Evolutionary conservation across 352 stramenopile species (phyloP), one percentile per base, ranked within the genome.

Genomic region (Phytophthora parvispora): DNA sequence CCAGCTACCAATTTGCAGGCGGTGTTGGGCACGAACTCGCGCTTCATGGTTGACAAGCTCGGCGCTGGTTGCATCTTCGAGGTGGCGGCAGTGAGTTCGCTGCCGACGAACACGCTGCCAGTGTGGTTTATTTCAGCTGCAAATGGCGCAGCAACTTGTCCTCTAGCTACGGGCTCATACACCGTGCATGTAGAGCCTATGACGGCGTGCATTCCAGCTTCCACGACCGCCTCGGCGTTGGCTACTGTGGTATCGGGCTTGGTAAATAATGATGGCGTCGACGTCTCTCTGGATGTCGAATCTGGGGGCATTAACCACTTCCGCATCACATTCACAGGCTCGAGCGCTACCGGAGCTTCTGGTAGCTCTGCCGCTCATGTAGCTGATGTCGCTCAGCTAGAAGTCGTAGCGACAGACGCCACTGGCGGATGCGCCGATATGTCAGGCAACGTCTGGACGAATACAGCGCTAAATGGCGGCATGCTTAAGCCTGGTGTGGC

Each of bases 291-390:
- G 22, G 70, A 71, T 96, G 89, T 73, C 74, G 86, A 45, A 81
- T 32, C 22, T n/a, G 28, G 56, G 25, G 45, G 32, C 15, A 50
- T 63, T 16, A 70, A 47, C 6, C 66, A 50, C 49, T 99, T 97
- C 61, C 80, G 87, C 15, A 86, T 99, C 25, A 98, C 95, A 3
- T 99, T 99, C 65, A 83, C 78, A 4, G 94, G 92, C 1, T 77
- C 91, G 25, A 87, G 77, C 36, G 73, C 94, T 48, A 72, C 91
- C 28, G 80, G 71, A n/a, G 56, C 67, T 0, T 73, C 71, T 4
- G 71, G 71, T 6, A 68, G 29, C 12, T 56, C 29, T 1, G 6
- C 56, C 24, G 51, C 71, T 38, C 71, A 78, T 16, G 74, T 59
- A 13, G 56, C 55, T 2, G 69, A 78, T 2, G 49, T 89, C 4